Percentiles rank a stretch among this genome's conserved stretches.
Evolutionary conservation across 371 early-diverging fungal species (phyloP).

Genomic region (Nematocida sp.): DNA sequence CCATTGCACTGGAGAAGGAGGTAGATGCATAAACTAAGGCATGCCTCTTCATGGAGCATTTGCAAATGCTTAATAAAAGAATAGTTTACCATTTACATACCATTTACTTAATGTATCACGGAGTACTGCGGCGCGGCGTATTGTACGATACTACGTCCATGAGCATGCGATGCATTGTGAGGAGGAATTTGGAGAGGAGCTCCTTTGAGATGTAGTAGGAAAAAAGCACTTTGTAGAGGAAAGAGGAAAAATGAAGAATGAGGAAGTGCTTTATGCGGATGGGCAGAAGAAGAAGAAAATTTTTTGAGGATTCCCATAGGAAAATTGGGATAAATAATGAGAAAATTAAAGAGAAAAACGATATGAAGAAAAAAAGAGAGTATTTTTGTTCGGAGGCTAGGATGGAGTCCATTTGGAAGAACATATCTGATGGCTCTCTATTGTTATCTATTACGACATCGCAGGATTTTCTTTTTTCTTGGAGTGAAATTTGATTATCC

Average conservation of each 20-base stretch:
- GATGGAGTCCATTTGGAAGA: conserved; percentile 18
- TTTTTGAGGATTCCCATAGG: no score
- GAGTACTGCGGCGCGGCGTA: background rate
- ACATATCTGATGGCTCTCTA: conserved; percentile 2
- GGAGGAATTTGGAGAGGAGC: background rate
- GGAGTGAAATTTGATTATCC: background rate
- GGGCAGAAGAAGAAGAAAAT: no score
- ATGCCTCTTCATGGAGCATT: conserved; percentile 39
- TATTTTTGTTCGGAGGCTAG: conserved; percentile 2
- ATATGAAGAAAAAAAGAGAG: conserved; percentile 5
- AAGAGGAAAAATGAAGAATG: background rate
- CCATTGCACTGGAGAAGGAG: background rate
- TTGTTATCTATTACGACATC: conserved; percentile 50
- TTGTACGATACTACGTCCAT: background rate
- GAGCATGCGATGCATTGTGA: background rate
- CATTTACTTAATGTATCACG: background rate
- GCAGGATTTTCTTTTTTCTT: conserved; percentile 42
- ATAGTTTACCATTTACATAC: no score
- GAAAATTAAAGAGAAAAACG: background rate
- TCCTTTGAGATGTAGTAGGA: background rate
- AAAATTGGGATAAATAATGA: conserved; percentile 19
- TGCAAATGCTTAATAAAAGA: no score
- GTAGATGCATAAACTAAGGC: conserved; percentile 1
- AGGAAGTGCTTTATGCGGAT: no score
- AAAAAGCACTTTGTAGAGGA: background rate